Evolutionary conservation across 1,139 yeast species (phyloP).

Genomic region (Candida neerlandica): DNA sequence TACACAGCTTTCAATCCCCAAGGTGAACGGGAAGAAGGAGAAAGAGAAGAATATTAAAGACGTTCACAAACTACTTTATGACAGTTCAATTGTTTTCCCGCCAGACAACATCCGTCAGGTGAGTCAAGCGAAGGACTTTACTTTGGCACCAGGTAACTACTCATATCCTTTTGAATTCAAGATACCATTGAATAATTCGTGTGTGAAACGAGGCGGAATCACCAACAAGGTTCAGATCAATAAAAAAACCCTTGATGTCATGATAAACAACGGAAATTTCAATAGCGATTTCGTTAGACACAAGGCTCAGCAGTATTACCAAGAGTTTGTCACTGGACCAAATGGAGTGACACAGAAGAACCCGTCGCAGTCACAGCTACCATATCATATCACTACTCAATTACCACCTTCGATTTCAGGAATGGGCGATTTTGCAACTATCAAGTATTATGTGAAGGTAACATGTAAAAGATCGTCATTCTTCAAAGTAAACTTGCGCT

Average conservation of each 20-base stretch:
- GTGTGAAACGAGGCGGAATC: conserved; percentile 47
- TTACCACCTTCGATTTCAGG: conserved; percentile 63
- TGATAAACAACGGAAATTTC: conserved; percentile 41
- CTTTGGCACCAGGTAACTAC: conserved; percentile 63
- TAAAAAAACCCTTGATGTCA: conserved; percentile 32
- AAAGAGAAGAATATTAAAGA: conserved; percentile 37
- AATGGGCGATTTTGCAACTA: conserved; percentile 46
- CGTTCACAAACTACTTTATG: conserved; percentile 58
- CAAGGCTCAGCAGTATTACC: conserved; percentile 23
- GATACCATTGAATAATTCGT: conserved; percentile 54
- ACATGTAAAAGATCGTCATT: conserved; percentile 60
- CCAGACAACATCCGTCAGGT: conserved; percentile 55
- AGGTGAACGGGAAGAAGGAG: conserved; percentile 18
- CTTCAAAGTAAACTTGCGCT: conserved; percentile 51
- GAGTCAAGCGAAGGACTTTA: conserved; percentile 53
- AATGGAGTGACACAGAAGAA: not conserved
- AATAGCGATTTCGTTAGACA: conserved; percentile 22
- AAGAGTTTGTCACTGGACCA: conserved; percentile 9
- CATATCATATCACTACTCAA: conserved; percentile 44
- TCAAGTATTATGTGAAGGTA: conserved; percentile 59
- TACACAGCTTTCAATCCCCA: conserved; percentile 37
- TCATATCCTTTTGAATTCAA: conserved; percentile 58
- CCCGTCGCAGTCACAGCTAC: conserved; percentile 14
- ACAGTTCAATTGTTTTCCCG: conserved; percentile 60
- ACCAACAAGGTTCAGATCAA: conserved; percentile 43